Evolutionary conservation across 2,329 filamentous ascomycete species (phyloP), one percentile per base, ranked within the genome.

Genomic region (Monilinia fructicola): DNA sequence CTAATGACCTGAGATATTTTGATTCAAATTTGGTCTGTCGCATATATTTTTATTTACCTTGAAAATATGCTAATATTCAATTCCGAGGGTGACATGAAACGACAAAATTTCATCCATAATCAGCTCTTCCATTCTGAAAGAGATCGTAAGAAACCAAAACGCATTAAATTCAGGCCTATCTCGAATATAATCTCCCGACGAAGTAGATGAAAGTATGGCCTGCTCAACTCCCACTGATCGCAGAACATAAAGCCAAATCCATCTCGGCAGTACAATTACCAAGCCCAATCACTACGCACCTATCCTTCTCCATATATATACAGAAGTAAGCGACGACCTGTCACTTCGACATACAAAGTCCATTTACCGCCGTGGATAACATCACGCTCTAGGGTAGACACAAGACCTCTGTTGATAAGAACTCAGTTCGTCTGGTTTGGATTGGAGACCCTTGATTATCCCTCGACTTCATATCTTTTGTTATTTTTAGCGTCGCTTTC

Each of bases 331-430:
- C n/a, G n/a, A 50, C n/a, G 4, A 12, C n/a, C 46, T 14, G 2
- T n/a, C 40, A 46, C 4, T 26, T n/a, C 28, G n/a, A 16, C 18
- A 18, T 23, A 44, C 26, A 48, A 60, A 60, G 56, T 40, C 54
- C 54, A 55, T 55, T 55, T 55, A n/a, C 54, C 54, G 54, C 54
- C 54, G 54, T 55, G 54, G 54, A 42, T 55, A 55, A 55, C 54
- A 40, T 35, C 54, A 55, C 54, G 35, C 54, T 55, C 54, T 55
- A 16, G 54, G 54, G 54, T 12, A 55, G 54, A 55, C 35, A 55
- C 54, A 55, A 6, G 54, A 40, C n/a, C 54, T 55, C 54, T n/a
- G 35, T 26, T 55, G 21, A 4, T 16, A 40, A 42, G n/a, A 55
- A 55, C 54, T 55, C 54, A 55, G 54, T 55, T 40, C 54, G 35